These are phyloP conservation scores for Phyllosticta paracitricarpa DNA, from an alignment of 2,329 filamentous ascomycete genomes.

Conservation along the genomic window DNA sequence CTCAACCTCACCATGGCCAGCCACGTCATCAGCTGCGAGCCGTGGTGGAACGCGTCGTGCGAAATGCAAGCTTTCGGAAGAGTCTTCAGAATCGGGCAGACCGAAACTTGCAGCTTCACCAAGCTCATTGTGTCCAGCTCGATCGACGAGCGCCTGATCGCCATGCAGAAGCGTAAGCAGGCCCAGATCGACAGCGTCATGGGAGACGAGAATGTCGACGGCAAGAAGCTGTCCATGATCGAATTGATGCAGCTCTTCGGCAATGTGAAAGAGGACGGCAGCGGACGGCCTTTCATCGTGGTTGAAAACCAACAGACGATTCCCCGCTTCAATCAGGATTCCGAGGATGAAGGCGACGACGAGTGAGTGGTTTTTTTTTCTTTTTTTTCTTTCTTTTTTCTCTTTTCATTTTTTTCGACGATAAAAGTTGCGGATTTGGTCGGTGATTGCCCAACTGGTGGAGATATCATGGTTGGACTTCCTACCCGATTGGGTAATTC, in stretches of 20 bases:
- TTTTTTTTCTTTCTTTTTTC: neutral
- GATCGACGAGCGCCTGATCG: slow-evolving; percentile 48
- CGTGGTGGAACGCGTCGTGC: slow-evolving; percentile 47
- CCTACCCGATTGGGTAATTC: too few relatives aligned
- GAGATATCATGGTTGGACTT: too few relatives aligned
- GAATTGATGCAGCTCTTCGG: slow-evolving; percentile 41
- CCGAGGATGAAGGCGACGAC: slow-evolving; percentile 25
- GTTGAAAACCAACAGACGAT: slow-evolving; percentile 23
- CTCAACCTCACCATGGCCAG: slow-evolving; percentile 51
- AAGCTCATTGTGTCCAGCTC: slow-evolving; percentile 46
- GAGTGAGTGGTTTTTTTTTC: slow-evolving; percentile 9
- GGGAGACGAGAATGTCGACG: slow-evolving; percentile 28
- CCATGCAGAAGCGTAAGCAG: slow-evolving; percentile 48
- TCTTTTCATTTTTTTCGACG: too few relatives aligned
- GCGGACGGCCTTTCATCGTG: slow-evolving; percentile 33
- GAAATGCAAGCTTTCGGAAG: slow-evolving; percentile 58
- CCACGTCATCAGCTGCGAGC: slow-evolving; percentile 38
- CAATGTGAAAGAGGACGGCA: slow-evolving; percentile 26
- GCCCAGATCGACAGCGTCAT: slow-evolving; percentile 33
- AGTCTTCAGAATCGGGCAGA: slow-evolving; percentile 56
- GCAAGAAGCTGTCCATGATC: slow-evolving; percentile 24
- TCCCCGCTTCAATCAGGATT: slow-evolving; percentile 22
- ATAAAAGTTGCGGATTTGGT: too few relatives aligned
- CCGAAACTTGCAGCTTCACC: slow-evolving; percentile 48
- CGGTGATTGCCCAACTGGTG: too few relatives aligned